Percentiles rank a stretch among this genome's conserved stretches.
Conservation (phyloP, 345 rosid genomes). For the Citrus trifoliata region DNA sequence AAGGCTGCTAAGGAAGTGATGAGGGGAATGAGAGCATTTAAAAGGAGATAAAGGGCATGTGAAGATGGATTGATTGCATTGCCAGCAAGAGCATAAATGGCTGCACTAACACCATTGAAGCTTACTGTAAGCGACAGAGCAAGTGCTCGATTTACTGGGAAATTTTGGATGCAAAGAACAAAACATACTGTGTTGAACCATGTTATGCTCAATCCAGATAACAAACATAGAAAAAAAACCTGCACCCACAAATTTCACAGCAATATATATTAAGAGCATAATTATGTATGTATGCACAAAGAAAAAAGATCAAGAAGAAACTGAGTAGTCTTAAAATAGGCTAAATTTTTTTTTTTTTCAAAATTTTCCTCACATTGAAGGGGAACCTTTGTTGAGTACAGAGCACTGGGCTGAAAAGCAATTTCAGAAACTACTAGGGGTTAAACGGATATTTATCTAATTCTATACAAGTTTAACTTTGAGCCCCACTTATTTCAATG, state of each 20-base stretch:
- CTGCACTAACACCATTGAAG: conserved; percentile 95
- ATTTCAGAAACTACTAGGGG: background rate
- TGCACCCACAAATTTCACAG: conserved; percentile 28
- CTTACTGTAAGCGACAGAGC: conserved; percentile 88
- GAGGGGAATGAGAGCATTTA: conserved; percentile 77
- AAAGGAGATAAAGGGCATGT: conserved; percentile 57
- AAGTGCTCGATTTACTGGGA: conserved; percentile 70
- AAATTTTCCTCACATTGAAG: too few species aligned
- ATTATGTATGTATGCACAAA: too few species aligned
- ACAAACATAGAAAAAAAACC: conserved; percentile 77
- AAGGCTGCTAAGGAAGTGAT: conserved; percentile 54
- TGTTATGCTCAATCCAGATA: conserved; percentile 88
- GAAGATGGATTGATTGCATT: conserved; percentile 63
- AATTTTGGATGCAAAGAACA: conserved; percentile 82
- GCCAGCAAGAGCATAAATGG: conserved; percentile 73
- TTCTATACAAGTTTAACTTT: background rate
- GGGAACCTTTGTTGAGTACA: too few species aligned
- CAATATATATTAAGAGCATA: too few species aligned
- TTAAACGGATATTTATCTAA: background rate
- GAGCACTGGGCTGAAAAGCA: too few species aligned
- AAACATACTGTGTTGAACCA: conserved; percentile 99
- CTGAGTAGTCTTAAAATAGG: too few species aligned
- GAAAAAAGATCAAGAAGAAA: too few species aligned
- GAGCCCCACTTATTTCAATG: background rate
- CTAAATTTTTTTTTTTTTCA: too few species aligned